Percentiles rank a stretch among this genome's conserved stretches.
Evolutionary conservation across 192 early-diverging fungal species (phyloP).

Genomic region (Phlyctochytrium planicorne): DNA sequence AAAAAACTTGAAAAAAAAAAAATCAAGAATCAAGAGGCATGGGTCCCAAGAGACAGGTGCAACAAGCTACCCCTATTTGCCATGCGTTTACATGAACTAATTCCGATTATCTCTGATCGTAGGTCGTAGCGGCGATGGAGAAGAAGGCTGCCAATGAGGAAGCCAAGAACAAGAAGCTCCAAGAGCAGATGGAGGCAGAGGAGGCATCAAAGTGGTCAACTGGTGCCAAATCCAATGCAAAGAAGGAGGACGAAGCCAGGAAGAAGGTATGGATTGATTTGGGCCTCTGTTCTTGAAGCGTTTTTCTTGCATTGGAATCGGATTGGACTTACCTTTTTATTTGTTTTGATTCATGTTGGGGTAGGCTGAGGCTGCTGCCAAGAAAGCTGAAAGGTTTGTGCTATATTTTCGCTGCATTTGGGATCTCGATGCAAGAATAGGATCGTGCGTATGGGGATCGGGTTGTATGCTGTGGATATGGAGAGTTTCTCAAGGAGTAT

Average conservation of each 20-base stretch:
- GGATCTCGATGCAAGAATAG: too few relatives aligned
- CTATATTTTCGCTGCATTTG: not conserved
- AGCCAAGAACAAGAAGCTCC: slow-evolving; percentile 56
- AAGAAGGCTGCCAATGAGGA: slow-evolving; percentile 66
- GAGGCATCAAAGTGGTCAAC: slow-evolving; percentile 63
- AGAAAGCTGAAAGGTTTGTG: slow-evolving; percentile 39
- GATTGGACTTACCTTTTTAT: too few relatives aligned
- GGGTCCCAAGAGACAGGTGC: too few relatives aligned
- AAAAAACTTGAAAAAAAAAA: too few relatives aligned
- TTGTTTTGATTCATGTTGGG: not conserved
- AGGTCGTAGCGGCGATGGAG: slow-evolving; percentile 58
- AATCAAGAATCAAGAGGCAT: too few relatives aligned
- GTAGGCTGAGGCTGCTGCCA: slow-evolving; percentile 34
- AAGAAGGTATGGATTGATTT: slow-evolving; percentile 47
- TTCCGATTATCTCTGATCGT: too few relatives aligned
- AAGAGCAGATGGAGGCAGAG: slow-evolving; percentile 52
- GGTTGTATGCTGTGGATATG: not conserved
- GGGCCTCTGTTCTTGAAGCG: not conserved
- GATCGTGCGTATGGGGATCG: not conserved
- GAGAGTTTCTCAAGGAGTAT: not conserved
- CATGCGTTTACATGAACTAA: too few relatives aligned
- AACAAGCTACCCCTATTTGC: too few relatives aligned
- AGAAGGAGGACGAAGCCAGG: slow-evolving; percentile 43
- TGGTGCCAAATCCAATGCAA: slow-evolving; percentile 65
- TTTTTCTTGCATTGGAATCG: not conserved